A percentile compares a stretch with the other conserved stretches of the same genome.
Conservation (phyloP, 495 filamentous ascomycete species). For the Aspergillus incahuasiensis region DNA sequence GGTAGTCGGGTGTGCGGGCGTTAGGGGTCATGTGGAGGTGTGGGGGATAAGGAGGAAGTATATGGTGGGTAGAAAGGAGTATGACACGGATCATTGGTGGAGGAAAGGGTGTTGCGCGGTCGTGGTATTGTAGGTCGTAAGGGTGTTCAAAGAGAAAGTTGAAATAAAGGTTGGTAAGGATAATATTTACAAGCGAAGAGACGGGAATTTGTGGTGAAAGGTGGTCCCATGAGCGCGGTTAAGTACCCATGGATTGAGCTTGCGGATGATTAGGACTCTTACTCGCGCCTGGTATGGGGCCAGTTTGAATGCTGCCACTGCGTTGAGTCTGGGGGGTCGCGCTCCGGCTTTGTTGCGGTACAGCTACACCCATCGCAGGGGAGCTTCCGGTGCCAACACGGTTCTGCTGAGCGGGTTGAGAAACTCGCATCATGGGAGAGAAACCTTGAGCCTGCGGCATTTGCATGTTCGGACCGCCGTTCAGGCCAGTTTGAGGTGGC, state of each 20-base stretch:
- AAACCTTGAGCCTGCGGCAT: conserved; percentile 59
- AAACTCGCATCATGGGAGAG: conserved; percentile 67
- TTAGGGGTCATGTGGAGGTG: background rate
- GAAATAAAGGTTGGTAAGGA: conserved; percentile 13
- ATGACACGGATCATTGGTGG: background rate
- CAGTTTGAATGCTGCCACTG: conserved; percentile 40
- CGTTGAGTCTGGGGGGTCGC: conserved; percentile 49
- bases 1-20: background rate
- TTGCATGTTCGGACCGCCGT: conserved; percentile 38
- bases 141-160: background rate
- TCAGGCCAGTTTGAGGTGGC: conserved; percentile 29
- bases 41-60: background rate
- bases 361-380: conserved; percentile 38
- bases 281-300: conserved; percentile 31
- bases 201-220: background rate
- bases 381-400: conserved; percentile 37
- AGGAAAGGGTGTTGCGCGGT: background rate
- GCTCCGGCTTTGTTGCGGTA: conserved; percentile 40
- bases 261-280: conserved; percentile 44
- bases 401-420: conserved; percentile 51
- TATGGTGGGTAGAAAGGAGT: background rate
- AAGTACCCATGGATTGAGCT: conserved; percentile 37
- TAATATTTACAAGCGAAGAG: conserved; percentile 41
- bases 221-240: conserved; percentile 14
- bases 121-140: background rate